Evolutionary conservation across 2,329 filamentous ascomycete genomes (phyloP), one percentile per base, ranked within the genome.

Genomic region (Trichoderma harzianum): DNA sequence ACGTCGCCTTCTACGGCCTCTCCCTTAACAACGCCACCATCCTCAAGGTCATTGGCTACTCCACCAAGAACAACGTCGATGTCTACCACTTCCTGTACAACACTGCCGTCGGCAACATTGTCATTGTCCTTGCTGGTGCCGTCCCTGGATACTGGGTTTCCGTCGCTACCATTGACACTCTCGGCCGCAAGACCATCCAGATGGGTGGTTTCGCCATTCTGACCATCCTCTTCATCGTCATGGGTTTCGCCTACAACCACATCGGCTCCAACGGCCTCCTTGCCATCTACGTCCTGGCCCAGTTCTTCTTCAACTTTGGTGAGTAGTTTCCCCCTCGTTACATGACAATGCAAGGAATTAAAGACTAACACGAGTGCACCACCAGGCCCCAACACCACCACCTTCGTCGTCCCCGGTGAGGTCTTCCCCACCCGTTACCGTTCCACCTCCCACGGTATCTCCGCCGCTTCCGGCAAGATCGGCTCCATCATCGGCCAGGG

Each of bases 91-190:
- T 85, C 78, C 86, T 94, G 73, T 90, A 90, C 84, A 93, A 92
- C 82, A 93, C 90, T 8, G 91, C 92, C 64, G 87, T 93, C 24
- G 93, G 93, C 11, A 94, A 95, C 83, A 83, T 95, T 76, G 93
- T 95, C 75, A 87, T 95, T 65, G 90, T 94, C 75, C 89, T 92
- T 72, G 92, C 93, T 5, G 93, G 92, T 71, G 91, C 93, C 62
- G 92, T 95, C 16, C 93, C 93, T 0, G 93, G 93, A 16, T 95
- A 95, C 84, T 95, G 92, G 92, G 87, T 93, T 18, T 93, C 92
- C 0, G 92, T 94, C 7, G 89, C 89, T 1, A 89, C 88, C 1
- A 88, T 94, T 71, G 92, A 95, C 81, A 92, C 87, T 1, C 77
- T 94, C 16, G 93, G 92, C 69, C 91, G 93, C 77, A 94, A 93